Evolutionary conservation across 2,329 filamentous ascomycete species (phyloP).

Genomic region (Plectosphaerella sp.): DNA sequence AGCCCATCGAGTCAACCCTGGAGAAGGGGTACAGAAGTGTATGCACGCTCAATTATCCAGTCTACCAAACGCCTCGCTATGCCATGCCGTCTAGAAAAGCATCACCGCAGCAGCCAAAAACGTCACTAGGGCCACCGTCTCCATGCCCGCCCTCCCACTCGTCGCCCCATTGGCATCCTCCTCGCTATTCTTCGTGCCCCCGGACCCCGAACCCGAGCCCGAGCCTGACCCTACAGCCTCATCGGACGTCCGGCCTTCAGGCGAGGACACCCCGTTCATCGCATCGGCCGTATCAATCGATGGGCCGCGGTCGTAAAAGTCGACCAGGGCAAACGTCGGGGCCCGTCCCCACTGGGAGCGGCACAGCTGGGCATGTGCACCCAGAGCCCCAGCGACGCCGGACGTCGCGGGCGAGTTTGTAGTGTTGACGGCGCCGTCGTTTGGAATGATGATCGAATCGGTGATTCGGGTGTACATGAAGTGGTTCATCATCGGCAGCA

Average conservation of each 20-base stretch:
- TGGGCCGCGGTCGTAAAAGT: constrained; percentile 73
- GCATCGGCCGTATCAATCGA: constrained; percentile 65
- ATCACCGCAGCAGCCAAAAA: constrained; percentile 38
- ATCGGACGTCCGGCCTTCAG: constrained; percentile 27
- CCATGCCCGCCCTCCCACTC: constrained; percentile 15
- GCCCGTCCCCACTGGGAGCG: constrained; percentile 52
- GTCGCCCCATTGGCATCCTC: constrained; percentile 12
- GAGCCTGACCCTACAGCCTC: constrained; percentile 15
- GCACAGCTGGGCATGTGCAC: constrained; percentile 50
- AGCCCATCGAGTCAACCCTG: too few relatives aligned
- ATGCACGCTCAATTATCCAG: too few relatives aligned
- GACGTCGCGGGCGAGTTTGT: constrained; percentile 62
- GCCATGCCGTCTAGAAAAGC: constrained; percentile 20
- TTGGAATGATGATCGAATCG: constrained; percentile 56
- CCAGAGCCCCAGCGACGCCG: constrained; percentile 45
- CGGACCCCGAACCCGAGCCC: constrained; percentile 20
- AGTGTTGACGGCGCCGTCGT: constrained; percentile 52
- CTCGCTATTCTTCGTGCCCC: constrained; percentile 25
- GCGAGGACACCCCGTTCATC: constrained; percentile 52
- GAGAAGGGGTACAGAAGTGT: too few relatives aligned
- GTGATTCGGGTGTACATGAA: constrained; percentile 61
- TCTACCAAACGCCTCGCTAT: too few relatives aligned
- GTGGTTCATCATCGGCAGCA: constrained; percentile 75
- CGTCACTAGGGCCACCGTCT: constrained; percentile 34
- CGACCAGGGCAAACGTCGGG: constrained; percentile 73